Percentiles rank a stretch among this genome's conserved stretches.
Conservation (phyloP, 1,139 yeast genomes). For the Torulaspora pretoriensis region DNA sequence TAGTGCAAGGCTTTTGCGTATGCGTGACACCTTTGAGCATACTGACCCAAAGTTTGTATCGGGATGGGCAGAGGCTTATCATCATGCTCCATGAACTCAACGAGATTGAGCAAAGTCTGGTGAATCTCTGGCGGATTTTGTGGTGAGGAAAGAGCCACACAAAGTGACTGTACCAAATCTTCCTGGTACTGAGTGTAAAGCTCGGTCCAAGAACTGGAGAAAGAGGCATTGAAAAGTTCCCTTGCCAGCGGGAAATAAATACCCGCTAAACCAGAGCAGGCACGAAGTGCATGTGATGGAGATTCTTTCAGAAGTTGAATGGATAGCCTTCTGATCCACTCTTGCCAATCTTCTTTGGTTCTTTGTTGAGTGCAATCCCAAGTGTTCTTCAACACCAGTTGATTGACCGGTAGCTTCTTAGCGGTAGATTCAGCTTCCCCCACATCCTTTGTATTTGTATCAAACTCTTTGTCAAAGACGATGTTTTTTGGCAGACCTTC, state of each 20-base stretch:
- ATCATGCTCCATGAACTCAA: constrained; percentile 97
- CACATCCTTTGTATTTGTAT: constrained; percentile 52
- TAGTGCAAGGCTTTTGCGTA: constrained; percentile 96
- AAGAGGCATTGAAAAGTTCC: constrained; percentile 89
- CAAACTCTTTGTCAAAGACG: constrained; percentile 65
- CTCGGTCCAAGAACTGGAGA: constrained; percentile 95
- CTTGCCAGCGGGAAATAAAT: constrained; percentile 86
- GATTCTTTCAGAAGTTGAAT: constrained; percentile 85
- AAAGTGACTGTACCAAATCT: constrained; percentile 79
- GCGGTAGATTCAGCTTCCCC: constrained; percentile 67
- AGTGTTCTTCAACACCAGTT: constrained; percentile 51
- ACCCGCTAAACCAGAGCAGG: constrained; percentile 87
- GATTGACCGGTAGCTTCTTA: constrained; percentile 61
- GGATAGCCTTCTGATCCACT: constrained; percentile 87
- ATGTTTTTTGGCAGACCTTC: constrained; percentile 83
- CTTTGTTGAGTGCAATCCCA: constrained; percentile 93
- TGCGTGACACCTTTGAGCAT: constrained; percentile 94
- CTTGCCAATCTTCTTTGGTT: constrained; percentile 96
- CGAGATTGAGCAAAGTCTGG: constrained; percentile 80
- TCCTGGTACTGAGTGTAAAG: constrained; percentile 89
- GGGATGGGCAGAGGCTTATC: constrained; percentile 91
- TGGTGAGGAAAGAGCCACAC: constrained; percentile 82
- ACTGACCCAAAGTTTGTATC: constrained; percentile 81
- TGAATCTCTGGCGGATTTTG: constrained; percentile 95
- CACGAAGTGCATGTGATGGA: constrained; percentile 91